Base-by-base conservation (phyloP, 192 early-diverging fungal genomes). In the Pilobolus umbonatus region DNA sequence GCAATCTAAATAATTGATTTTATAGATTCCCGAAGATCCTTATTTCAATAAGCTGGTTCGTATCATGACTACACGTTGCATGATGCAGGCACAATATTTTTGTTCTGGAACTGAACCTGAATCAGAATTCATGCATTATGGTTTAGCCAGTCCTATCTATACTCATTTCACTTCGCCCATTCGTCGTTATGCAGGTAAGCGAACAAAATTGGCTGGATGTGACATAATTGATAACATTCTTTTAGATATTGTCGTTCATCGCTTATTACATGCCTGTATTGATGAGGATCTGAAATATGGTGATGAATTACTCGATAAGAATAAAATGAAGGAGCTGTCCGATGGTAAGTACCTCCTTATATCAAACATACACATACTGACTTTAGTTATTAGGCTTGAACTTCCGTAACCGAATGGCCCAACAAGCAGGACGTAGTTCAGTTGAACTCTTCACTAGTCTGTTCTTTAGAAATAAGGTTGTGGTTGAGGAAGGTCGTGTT, bases 121-220 rank as follows among this genome's bases (percentile, higher is more conserved):
- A 50, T 59, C 67, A 15, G 67, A 80, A 4, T 96, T 85, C 72
- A 67, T 61, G 25, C 97, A 99, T 81, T 99, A 97, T 68, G 97
- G 93, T 60, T 82, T 99, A 25, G 91, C 92, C 4, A 78, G 81
- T 5, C 80, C 84, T 12, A 92, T 96, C 49, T 99, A 99, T 80
- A 99, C 97, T 7, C 97, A 99, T 66, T 99, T 99, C 60, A 99
- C 97, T 1, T 94, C 92, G 8, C 97, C 97, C n/a, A 99, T 99
- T 73, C 86, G 97, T 61, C 89, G 97, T 75, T 99, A 99, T 67
- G 85, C 96, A 46, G 81, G 79, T 77, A 71, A 63, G 64, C 5
- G 1, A 60, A 42, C 21, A 40, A 3, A 32, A 5, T 53, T 26
- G 19, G 29, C 15, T 2, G 32, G 28, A 17, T 28, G 6, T 5